A percentile compares a stretch with the other conserved stretches of the same genome.
phyloP scores from a whole-genome alignment of 352 stramenopile genomes.

The Aphanomyces euteiches region DNA sequence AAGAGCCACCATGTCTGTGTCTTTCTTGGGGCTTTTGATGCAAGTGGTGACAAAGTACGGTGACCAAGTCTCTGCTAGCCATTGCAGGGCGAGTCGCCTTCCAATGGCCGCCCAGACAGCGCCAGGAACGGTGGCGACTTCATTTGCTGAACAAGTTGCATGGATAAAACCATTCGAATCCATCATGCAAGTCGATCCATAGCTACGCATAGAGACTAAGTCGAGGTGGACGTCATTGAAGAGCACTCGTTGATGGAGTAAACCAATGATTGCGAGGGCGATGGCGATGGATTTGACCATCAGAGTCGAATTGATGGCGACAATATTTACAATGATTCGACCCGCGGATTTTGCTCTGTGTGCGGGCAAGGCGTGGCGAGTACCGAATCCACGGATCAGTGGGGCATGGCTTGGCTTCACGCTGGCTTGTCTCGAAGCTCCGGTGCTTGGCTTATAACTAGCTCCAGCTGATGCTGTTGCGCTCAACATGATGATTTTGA shows the following conservation, averaged over 20 bases:
- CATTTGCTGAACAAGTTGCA: background rate
- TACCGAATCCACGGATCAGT: background rate
- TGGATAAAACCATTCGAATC: background rate
- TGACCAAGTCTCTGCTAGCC: background rate
- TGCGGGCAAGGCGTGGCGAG: background rate
- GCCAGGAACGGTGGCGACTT: background rate
- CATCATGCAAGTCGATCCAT: conserved; percentile 1
- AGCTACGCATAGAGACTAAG: background rate
- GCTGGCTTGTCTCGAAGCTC: too few species aligned
- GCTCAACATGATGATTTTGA: too few species aligned
- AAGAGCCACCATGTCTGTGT: background rate
- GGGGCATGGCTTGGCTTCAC: too few species aligned
- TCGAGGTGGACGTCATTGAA: conserved; percentile 9
- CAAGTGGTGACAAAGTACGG: conserved; percentile 17
- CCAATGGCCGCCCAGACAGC: conserved; percentile 3
- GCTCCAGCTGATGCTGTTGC: too few species aligned
- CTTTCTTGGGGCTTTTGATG: background rate
- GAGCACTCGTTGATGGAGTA: conserved; percentile 9
- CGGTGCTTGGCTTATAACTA: too few species aligned
- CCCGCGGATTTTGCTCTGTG: background rate
- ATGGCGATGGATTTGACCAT: conserved; percentile 1
- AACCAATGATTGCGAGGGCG: background rate
- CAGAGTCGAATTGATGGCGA: background rate
- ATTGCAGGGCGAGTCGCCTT: background rate
- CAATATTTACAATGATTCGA: conserved; percentile 23